Evolutionary conservation across 2,329 filamentous ascomycete genomes (phyloP).

Genomic region (Fusarium sp.): DNA sequence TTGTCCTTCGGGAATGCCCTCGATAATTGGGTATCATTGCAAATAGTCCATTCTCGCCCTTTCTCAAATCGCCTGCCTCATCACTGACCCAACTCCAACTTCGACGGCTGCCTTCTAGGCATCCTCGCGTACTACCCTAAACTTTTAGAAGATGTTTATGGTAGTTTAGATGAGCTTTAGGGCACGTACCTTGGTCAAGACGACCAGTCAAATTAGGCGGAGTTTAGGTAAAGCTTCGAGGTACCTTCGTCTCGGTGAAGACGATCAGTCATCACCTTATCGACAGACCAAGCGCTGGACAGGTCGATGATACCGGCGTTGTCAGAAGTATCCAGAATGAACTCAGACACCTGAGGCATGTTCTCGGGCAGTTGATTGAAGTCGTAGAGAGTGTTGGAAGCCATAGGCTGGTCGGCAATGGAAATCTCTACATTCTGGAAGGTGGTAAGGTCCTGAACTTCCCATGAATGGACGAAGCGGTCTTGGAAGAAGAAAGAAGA

Average conservation of each 20-base stretch:
- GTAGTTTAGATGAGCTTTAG: background rate
- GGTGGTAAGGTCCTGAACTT: background rate
- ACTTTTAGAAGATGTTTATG: background rate
- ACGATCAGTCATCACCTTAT: background rate
- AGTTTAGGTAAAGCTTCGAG: background rate
- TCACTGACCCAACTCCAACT: background rate
- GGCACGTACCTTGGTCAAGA: background rate
- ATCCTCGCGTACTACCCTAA: background rate
- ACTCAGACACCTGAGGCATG: background rate
- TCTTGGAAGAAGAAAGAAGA: conserved; percentile 5
- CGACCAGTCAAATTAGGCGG: background rate
- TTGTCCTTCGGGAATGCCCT: background rate
- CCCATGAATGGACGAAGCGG: conserved; percentile 8
- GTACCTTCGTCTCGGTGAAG: background rate
- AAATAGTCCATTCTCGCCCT: background rate
- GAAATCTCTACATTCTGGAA: conserved; percentile 7
- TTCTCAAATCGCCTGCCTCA: background rate
- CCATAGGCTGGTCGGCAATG: background rate
- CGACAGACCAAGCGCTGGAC: conserved; percentile 12
- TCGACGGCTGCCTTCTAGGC: background rate
- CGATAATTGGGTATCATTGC: conserved; percentile 3
- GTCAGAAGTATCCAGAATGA: background rate
- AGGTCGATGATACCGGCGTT: background rate
- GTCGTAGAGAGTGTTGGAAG: conserved; percentile 7
- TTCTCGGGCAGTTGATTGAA: background rate